Evolutionary conservation across 768 basidiomycete species (phyloP), one percentile per base, ranked within the genome.

Genomic region (Hortiboletus campestris): DNA sequence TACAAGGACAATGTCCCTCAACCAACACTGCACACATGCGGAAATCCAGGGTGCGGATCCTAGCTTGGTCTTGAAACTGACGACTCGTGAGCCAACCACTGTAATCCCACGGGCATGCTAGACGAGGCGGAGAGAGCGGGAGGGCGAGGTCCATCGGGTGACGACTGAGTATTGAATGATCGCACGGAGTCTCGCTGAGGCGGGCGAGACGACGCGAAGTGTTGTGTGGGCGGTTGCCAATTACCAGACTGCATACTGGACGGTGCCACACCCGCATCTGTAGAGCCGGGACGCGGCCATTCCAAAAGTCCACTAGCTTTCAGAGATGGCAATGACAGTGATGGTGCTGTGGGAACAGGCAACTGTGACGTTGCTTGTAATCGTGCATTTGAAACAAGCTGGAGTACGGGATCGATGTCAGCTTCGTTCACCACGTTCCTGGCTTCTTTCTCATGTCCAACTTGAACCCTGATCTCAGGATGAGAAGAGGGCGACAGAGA

Each of bases 301-400:
- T 88, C 86, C 39, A 90, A 74, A 43, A 90, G 75, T 20, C 88
- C 88, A 59, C 85, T 88, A 32, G 84, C 82, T 70, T 89, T 89
- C 51, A 90, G 73, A 36, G 88, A 89, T 32, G 88, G 88, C 55
- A 90, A 71, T 19, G 84, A 82, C 59, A 74, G 79, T n/a, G 58
- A 54, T 16, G 63, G 43, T 61, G 74, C 78, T 13, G 45, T 44
- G 3, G 53, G 19, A 35, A 32, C 52, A 42, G 53, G 35, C 48
- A 52, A 38, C 41, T 64, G 62, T 20, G 64, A 44, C 10, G 57
- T 51, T 41, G 49, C 61, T 54, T 57, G 65, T 50, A 55, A 31
- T 41, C 63, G 62, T 38, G 57, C 46, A 60, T 62, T 66, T 49
- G 59, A 58, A 55, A 57, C 57, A 42, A 13, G 53, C 44, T 71